A percentile compares a stretch with the other conserved stretches of the same genome.
Conservation (phyloP, 306 rosid genomes). For the Benincasa hispida region DNA sequence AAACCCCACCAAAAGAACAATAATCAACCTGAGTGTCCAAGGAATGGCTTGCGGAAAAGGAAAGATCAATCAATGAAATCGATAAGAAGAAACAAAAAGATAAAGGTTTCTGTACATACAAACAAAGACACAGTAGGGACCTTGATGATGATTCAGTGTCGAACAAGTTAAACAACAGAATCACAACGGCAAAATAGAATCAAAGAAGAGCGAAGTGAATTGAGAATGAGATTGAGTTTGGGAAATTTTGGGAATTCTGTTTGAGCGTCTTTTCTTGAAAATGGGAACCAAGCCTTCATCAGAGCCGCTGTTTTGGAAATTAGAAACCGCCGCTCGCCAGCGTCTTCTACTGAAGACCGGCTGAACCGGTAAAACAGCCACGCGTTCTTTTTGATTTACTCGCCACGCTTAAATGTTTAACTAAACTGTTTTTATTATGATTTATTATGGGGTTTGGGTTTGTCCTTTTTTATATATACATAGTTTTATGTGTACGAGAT, state of each 20-base stretch:
- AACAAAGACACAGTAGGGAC: neutral
- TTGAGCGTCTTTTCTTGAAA: conserved; percentile 11
- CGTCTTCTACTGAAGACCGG: neutral
- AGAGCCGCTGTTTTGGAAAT: neutral
- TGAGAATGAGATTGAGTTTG: neutral
- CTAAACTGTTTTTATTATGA: neutral
- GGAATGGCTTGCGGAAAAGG: neutral
- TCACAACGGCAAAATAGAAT: neutral
- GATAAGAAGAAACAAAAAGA: neutral
- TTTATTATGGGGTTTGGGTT: neutral
- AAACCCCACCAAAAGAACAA: neutral
- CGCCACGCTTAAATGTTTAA: neutral
- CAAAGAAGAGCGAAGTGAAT: neutral
- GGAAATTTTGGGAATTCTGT: neutral
- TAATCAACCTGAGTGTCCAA: conserved; percentile 16
- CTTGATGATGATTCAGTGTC: neutral
- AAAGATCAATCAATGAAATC: neutral
- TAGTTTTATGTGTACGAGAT: neutral
- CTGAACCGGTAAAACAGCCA: neutral
- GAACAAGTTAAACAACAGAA: neutral
- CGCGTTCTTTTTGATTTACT: neutral
- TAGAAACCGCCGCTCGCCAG: neutral
- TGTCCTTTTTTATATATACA: neutral
- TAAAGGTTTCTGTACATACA: neutral
- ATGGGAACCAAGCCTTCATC: neutral